A percentile compares a stretch with the other conserved stretches of the same genome.
Conservation (phyloP, 2,329 filamentous ascomycete genomes). For the Stylonectria norvegica region DNA sequence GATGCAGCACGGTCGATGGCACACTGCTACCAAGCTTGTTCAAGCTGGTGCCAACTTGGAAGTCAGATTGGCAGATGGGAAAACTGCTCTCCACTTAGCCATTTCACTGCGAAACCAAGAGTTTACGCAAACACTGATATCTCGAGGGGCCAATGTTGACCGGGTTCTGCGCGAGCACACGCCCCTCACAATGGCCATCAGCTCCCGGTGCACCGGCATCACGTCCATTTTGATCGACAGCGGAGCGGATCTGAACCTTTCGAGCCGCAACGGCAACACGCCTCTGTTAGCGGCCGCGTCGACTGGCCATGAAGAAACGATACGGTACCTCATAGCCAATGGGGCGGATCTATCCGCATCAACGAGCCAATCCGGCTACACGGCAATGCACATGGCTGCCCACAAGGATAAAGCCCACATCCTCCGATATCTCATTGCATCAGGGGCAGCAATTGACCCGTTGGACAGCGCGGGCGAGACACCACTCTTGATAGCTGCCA, state of each 20-base stretch:
- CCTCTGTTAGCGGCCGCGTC: constrained; percentile 25
- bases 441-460: constrained; percentile 21
- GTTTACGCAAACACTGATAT: constrained; percentile 25
- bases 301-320: constrained; percentile 27
- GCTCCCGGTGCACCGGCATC: constrained; percentile 23
- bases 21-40: constrained; percentile 21
- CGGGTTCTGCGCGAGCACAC: constrained; percentile 25
- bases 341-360: constrained; percentile 22
- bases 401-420: constrained; percentile 26
- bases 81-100: constrained; percentile 26
- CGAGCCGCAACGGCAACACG: constrained; percentile 27
- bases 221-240: constrained; percentile 26
- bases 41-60: constrained; percentile 27
- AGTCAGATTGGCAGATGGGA: constrained; percentile 23
- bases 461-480: constrained; percentile 24
- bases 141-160: constrained; percentile 26
- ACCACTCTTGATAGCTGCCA: constrained; percentile 27
- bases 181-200: constrained; percentile 27
- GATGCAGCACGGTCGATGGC: constrained; percentile 23
- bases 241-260: constrained; percentile 24
- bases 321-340: constrained; percentile 26
- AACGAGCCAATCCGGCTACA: constrained; percentile 23
- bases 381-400: constrained; percentile 28
- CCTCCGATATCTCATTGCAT: constrained; percentile 20
- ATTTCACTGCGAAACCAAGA: constrained; percentile 28